Evolutionary conservation across 805 yeast species (phyloP).

Genomic region (Monosporozyma solicola): DNA sequence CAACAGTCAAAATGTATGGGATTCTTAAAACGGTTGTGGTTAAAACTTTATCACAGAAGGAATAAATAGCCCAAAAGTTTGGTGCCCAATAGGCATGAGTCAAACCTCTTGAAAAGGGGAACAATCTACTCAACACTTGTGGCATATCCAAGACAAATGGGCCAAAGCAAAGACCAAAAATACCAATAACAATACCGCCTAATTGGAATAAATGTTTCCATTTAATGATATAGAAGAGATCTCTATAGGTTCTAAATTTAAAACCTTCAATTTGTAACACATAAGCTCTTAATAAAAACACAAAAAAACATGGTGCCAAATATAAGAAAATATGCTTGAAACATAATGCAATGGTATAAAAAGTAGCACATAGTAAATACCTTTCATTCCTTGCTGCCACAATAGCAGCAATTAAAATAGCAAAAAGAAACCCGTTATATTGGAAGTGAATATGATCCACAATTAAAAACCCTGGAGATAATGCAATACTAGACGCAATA

Average conservation of each 20-base stretch:
- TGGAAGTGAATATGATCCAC: constrained; percentile 96
- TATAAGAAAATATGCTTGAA: constrained; percentile 92
- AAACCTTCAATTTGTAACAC: constrained; percentile 40
- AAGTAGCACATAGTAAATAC: constrained; percentile 51
- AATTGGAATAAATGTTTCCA: constrained; percentile 56
- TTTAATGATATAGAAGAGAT: constrained; percentile 32
- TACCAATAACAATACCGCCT: constrained; percentile 51
- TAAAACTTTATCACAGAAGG: constrained; percentile 67
- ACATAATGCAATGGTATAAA: constrained; percentile 72
- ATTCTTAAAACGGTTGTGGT: constrained; percentile 32
- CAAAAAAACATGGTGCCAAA: constrained; percentile 89
- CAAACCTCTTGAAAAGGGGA: constrained; percentile 90
- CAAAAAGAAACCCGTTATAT: constrained; percentile 90
- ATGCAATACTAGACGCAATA: constrained; percentile 68
- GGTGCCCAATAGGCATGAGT: constrained; percentile 99
- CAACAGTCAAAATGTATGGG: constrained; percentile 38
- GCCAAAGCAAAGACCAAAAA: constrained; percentile 61
- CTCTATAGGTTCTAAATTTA: constrained; percentile 27
- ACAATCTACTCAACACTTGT: constrained; percentile 58
- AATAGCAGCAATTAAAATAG: constrained; percentile 65
- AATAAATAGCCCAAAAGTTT: constrained; percentile 90
- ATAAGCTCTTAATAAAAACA: constrained; percentile 64
- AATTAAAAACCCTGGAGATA: constrained; percentile 84
- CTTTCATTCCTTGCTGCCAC: constrained; percentile 55
- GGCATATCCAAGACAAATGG: constrained; percentile 69